Evolutionary conservation across 139 green algal genomes (phyloP).

Genomic region (Auxenochlorella pyrenoidosa): DNA sequence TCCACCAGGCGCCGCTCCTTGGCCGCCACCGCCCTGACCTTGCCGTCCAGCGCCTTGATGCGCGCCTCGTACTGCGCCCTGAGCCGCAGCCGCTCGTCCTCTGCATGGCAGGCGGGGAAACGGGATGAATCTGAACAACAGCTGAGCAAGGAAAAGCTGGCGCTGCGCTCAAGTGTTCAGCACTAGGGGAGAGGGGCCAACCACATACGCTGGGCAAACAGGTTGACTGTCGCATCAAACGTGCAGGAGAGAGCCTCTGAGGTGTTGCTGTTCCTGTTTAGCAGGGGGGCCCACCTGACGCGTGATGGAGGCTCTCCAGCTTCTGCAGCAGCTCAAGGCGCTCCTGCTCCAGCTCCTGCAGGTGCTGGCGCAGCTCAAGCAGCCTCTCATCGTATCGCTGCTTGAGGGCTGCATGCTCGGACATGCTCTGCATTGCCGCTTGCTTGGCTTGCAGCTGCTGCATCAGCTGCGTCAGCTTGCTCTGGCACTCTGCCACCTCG

Average conservation of each 20-base stretch:
- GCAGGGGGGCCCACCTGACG: not conserved
- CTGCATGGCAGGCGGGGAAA: conserved; percentile 6
- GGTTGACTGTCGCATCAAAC: too few species aligned
- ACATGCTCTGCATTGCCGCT: conserved; percentile 45
- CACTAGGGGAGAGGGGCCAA: too few species aligned
- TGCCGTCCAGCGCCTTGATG: conserved; percentile 65
- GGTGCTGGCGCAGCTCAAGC: conserved; percentile 25
- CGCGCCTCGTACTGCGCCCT: conserved; percentile 65
- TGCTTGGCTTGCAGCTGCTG: conserved; percentile 46
- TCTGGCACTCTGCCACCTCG: not conserved
- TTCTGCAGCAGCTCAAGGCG: conserved; percentile 58
- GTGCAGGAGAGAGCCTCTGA: too few species aligned
- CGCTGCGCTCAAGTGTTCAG: too few species aligned
- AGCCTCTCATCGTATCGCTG: conserved; percentile 45
- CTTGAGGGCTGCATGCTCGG: conserved; percentile 56
- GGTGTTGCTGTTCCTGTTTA: too few species aligned
- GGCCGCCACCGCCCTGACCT: conserved; percentile 59
- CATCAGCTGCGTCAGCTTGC: conserved; percentile 52
- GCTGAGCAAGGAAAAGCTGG: too few species aligned
- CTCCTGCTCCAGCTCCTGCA: conserved; percentile 55
- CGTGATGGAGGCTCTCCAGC: conserved; percentile 56
- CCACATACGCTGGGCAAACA: too few species aligned
- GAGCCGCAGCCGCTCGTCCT: conserved; percentile 73
- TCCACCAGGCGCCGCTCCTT: conserved; percentile 44
- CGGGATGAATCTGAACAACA: not conserved